Percentiles rank a stretch among this genome's conserved stretches.
Conservation (phyloP, 2,329 filamentous ascomycete genomes). For the Pseudogymnoascus sp. region DNA sequence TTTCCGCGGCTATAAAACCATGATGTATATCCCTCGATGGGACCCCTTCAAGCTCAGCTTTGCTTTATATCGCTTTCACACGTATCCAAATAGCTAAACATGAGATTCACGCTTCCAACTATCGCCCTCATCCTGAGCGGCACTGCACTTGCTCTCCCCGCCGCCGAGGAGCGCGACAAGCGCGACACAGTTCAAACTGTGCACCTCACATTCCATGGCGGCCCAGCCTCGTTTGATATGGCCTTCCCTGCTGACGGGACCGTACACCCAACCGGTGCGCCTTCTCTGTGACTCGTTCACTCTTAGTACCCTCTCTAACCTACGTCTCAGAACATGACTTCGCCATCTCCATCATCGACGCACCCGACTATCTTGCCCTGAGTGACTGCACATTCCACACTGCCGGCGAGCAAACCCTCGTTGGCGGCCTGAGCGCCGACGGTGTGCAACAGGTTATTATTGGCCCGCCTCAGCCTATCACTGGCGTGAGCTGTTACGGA, state of each 20-base stretch:
- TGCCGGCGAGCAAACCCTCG: slow-evolving; percentile 24
- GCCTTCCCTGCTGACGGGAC: slow-evolving; percentile 37
- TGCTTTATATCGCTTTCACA: background rate
- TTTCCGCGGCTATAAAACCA: slow-evolving; percentile 3
- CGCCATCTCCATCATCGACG: slow-evolving; percentile 35
- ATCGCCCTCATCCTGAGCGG: background rate
- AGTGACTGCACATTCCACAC: slow-evolving; percentile 39
- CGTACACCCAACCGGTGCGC: slow-evolving; percentile 32
- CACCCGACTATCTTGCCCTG: slow-evolving; percentile 38
- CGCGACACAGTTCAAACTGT: background rate
- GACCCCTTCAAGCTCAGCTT: background rate
- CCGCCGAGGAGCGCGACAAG: background rate
- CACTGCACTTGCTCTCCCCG: background rate
- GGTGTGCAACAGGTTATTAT: slow-evolving; percentile 33
- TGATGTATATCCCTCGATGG: background rate
- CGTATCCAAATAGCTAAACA: background rate
- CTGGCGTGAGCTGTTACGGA: slow-evolving; percentile 37
- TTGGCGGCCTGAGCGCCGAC: slow-evolving; percentile 27
- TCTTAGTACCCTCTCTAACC: background rate
- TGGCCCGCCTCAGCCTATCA: slow-evolving; percentile 39
- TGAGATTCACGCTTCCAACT: background rate
- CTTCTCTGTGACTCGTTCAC: background rate
- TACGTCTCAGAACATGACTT: slow-evolving; percentile 32
- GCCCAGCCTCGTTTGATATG: slow-evolving; percentile 36
- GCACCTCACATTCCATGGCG: slow-evolving; percentile 37